These are phyloP conservation scores for Alternaria brassicae DNA, from an alignment of 2,329 filamentous ascomycete genomes.

Conservation along the genomic window DNA sequence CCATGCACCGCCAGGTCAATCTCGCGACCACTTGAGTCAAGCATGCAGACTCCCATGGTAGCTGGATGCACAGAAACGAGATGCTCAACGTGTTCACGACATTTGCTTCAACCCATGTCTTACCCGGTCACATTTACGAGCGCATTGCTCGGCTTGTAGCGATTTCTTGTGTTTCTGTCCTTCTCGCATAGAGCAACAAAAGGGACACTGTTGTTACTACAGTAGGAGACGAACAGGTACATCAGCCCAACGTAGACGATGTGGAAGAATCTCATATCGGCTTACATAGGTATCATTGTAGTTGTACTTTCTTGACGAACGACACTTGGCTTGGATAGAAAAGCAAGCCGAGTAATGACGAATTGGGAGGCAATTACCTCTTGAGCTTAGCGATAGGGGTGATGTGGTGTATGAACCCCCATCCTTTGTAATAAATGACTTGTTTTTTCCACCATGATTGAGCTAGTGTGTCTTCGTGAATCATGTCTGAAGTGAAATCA, in stretches of 20 bases:
- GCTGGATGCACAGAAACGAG: constrained; percentile 1
- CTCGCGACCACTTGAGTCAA: not conserved
- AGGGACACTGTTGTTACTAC: not conserved
- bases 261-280: not conserved
- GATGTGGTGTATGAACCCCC: not conserved
- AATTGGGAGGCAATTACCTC: not conserved
- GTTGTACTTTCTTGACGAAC: constrained; percentile 14
- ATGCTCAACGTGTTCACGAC: constrained; percentile 2
- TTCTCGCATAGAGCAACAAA: not conserved
- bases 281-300: constrained; percentile 4
- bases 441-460: not conserved
- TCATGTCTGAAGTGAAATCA: not conserved
- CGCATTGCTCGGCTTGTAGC: not conserved
- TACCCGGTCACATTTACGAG: not conserved
- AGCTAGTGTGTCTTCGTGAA: not conserved
- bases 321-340: constrained; percentile 7
- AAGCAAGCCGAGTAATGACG: constrained; percentile 3
- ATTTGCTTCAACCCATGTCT: constrained; percentile 2
- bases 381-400: not conserved
- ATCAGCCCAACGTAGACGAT: not conserved
- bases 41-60: not conserved
- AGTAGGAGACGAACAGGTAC: not conserved
- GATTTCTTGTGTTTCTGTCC: not conserved
- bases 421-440: not conserved
- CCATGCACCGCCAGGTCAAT: not conserved